These are phyloP conservation scores for Pichia heedii DNA, from an alignment of 805 yeast genomes.

Conservation along the genomic window DNA sequence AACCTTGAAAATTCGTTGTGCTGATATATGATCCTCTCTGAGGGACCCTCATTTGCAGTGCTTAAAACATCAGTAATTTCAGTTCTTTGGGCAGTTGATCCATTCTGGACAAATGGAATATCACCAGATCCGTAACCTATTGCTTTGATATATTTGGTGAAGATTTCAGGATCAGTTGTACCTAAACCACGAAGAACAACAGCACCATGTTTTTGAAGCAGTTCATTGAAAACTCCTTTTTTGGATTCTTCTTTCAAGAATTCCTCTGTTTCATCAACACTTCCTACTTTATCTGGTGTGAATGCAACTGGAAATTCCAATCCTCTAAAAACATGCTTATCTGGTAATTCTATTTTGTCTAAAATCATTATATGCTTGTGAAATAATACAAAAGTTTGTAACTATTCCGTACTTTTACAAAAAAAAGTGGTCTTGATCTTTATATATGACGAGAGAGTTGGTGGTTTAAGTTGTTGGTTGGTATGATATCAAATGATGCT, in stretches of 20 bases:
- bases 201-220: conserved; percentile 1
- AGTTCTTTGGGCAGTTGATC: conserved; percentile 1
- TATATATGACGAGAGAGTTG: too few relatives aligned
- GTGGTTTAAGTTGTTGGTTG: too few relatives aligned
- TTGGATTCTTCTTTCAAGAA: too few relatives aligned
- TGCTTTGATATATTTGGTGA: not conserved
- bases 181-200: not conserved
- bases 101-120: conserved; percentile 4
- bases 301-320: conserved; percentile 1
- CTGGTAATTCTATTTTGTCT: conserved; percentile 37
- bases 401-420: too few relatives aligned
- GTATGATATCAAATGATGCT: too few relatives aligned
- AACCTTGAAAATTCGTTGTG: conserved; percentile 4
- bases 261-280: too few relatives aligned
- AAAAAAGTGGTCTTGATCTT: too few relatives aligned
- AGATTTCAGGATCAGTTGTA: not conserved
- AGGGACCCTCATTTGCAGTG: conserved; percentile 4
- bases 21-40: not conserved
- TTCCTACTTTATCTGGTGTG: not conserved
- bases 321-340: conserved; percentile 51
- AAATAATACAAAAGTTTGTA: too few relatives aligned
- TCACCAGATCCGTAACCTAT: not conserved
- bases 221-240: not conserved
- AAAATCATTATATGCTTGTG: too few relatives aligned
- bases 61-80: not conserved